Conservation (phyloP, 805 yeast genomes). For the Grigorovia jiainica region DNA sequence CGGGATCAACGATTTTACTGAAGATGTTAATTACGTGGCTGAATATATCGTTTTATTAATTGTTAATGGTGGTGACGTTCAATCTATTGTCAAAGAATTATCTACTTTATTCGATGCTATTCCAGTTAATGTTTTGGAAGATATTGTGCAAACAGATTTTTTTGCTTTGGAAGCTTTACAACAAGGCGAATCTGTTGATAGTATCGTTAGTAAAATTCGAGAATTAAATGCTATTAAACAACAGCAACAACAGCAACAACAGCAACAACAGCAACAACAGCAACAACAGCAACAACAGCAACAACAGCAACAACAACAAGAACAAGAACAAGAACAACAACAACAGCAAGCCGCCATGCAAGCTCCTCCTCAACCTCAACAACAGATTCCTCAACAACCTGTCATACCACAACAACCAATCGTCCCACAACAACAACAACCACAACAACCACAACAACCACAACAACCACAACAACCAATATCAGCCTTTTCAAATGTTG, state of each 20-base stretch:
- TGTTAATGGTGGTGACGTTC: constrained; percentile 54
- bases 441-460: constrained; percentile 6
- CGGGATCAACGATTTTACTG: constrained; percentile 34
- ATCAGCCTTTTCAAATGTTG: constrained; percentile 24
- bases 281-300: constrained; percentile 10
- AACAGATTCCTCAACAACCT: constrained; percentile 10
- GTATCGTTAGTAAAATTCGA: constrained; percentile 24
- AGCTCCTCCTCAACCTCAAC: constrained; percentile 8
- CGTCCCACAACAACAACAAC: constrained; percentile 10
- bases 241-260: constrained; percentile 4
- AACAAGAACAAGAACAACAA: constrained; percentile 8
- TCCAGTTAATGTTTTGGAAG: constrained; percentile 47
- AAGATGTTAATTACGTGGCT: constrained; percentile 54
- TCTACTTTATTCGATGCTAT: constrained; percentile 52
- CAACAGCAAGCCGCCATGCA: constrained; percentile 8
- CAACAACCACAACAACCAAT: constrained; percentile 12
- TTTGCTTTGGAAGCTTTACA: constrained; percentile 42
- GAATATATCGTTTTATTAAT: constrained; percentile 66
- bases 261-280: constrained; percentile 8
- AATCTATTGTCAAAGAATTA: constrained; percentile 52
- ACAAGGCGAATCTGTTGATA: constrained; percentile 25
- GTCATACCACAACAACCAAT: constrained; percentile 5
- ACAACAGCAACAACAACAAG: constrained; percentile 8
- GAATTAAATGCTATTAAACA: constrained; percentile 10
- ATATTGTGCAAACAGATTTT: constrained; percentile 48